These are phyloP conservation scores for Apophysomyces trapeziformis DNA, from an alignment of 371 early-diverging fungal genomes.

Conservation along the genomic window DNA sequence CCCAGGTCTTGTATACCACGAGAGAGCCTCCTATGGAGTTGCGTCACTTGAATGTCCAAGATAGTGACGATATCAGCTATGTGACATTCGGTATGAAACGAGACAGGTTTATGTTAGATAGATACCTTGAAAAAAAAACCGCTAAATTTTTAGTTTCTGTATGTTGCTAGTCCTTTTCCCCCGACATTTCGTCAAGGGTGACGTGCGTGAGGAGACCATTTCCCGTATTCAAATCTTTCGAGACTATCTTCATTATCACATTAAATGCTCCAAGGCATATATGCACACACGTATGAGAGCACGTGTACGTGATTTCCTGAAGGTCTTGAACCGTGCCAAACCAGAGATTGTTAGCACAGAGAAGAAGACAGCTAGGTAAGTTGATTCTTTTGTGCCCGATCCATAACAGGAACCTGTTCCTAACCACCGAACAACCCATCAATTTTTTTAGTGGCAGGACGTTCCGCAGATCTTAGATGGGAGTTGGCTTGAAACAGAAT, in stretches of 20 bases:
- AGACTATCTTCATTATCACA: conserved; percentile 98
- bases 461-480: conserved; percentile 33
- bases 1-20: conserved; percentile 91
- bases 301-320: conserved; percentile 93
- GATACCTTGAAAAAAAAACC: neutral
- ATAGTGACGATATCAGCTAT: conserved; percentile 79
- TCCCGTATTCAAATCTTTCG: conserved; percentile 95
- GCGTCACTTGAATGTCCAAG: conserved; percentile 76
- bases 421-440: neutral
- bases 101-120: neutral
- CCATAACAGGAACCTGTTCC: neutral
- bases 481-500: neutral
- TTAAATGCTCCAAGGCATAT: conserved; percentile 98
- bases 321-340: conserved; percentile 97
- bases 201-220: conserved; percentile 85
- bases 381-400: neutral
- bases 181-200: conserved; percentile 78
- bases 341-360: conserved; percentile 83
- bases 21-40: conserved; percentile 96
- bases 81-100: conserved; percentile 87
- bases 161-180: conserved; percentile 85
- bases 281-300: conserved; percentile 98
- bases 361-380: conserved; percentile 85
- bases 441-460: conserved; percentile 36
- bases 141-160: conserved; percentile 1